Percentiles rank a stretch among this genome's conserved stretches.
These are phyloP conservation scores for Smittium mucronatum DNA, from an alignment of 371 early-diverging fungal genomes.

Conservation along the genomic window DNA sequence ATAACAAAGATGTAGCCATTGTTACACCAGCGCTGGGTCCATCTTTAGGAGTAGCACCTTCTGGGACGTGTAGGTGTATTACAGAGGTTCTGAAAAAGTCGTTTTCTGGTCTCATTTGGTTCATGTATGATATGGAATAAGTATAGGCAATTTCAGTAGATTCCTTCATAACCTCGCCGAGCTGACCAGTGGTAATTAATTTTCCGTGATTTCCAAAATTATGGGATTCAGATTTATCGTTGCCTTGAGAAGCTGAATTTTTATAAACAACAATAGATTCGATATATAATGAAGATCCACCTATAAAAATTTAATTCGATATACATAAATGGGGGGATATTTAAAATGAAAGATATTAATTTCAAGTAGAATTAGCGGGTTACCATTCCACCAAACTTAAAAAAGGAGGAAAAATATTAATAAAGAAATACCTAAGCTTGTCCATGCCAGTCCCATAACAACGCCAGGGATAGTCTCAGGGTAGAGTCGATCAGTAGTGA, in stretches of 20 bases:
- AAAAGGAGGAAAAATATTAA: background rate
- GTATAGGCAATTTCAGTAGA: slow-evolving; percentile 91
- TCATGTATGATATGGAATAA: slow-evolving; percentile 67
- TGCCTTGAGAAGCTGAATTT: slow-evolving; percentile 26
- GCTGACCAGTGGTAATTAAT: slow-evolving; percentile 71
- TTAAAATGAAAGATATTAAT: background rate
- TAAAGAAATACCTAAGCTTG: slow-evolving; percentile 51
- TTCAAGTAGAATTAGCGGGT: background rate
- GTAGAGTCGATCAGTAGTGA: slow-evolving; percentile 79
- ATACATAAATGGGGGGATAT: background rate
- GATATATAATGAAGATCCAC: slow-evolving; percentile 85
- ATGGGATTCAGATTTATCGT: background rate
- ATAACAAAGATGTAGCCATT: slow-evolving; percentile 86
- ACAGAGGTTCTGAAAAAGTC: slow-evolving; percentile 76
- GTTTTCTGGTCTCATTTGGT: slow-evolving; percentile 59
- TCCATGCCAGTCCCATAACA: slow-evolving; percentile 95
- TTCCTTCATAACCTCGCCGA: slow-evolving; percentile 98
- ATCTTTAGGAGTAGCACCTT: slow-evolving; percentile 96
- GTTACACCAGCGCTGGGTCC: slow-evolving; percentile 94
- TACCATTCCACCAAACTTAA: too few species aligned
- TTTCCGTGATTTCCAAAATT: slow-evolving; percentile 14
- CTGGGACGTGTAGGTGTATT: slow-evolving; percentile 93
- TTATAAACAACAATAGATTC: slow-evolving; percentile 76
- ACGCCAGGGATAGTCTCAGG: slow-evolving; percentile 83
- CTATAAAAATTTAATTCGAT: slow-evolving; percentile 17